Evolutionary conservation across 352 stramenopile species (phyloP).

Genomic region (Phytophthora ramorum): DNA sequence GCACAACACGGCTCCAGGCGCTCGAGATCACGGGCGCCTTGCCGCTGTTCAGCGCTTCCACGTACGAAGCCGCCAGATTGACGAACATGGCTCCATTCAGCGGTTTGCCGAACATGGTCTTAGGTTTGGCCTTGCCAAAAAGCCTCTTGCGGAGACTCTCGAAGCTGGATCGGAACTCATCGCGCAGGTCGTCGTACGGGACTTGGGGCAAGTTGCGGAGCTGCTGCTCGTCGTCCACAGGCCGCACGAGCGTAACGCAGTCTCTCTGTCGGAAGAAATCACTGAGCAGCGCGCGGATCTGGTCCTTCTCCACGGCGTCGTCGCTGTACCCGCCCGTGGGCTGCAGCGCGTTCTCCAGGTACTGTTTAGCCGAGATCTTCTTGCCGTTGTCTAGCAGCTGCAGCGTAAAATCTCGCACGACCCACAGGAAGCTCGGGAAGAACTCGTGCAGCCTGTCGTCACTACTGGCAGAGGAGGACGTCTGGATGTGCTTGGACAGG

Average conservation of each 20-base stretch:
- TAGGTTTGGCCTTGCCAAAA: conserved; percentile 83
- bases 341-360: conserved; percentile 89
- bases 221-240: conserved; percentile 87
- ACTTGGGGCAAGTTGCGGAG: conserved; percentile 74
- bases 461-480: conserved; percentile 40
- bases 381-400: conserved; percentile 88
- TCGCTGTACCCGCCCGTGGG: conserved; percentile 80
- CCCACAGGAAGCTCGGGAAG: conserved; percentile 91
- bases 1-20: conserved; percentile 89
- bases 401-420: conserved; percentile 92
- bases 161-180: conserved; percentile 84
- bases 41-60: conserved; percentile 89
- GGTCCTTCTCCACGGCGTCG: conserved; percentile 79
- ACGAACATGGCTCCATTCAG: conserved; percentile 90
- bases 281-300: conserved; percentile 78
- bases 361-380: conserved; percentile 89
- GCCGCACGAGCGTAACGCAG: conserved; percentile 91
- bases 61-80: conserved; percentile 83
- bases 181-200: conserved; percentile 75
- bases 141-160: conserved; percentile 72
- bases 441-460: conserved; percentile 71
- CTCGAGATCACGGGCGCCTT: conserved; percentile 89
- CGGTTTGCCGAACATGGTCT: conserved; percentile 86
- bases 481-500: conserved; percentile 92
- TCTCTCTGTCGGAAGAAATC: conserved; percentile 90